A percentile compares a stretch with the other conserved stretches of the same genome.
phyloP scores from a whole-genome alignment of 73 alveolate genomes.

The Durusdinium trenchii region DNA sequence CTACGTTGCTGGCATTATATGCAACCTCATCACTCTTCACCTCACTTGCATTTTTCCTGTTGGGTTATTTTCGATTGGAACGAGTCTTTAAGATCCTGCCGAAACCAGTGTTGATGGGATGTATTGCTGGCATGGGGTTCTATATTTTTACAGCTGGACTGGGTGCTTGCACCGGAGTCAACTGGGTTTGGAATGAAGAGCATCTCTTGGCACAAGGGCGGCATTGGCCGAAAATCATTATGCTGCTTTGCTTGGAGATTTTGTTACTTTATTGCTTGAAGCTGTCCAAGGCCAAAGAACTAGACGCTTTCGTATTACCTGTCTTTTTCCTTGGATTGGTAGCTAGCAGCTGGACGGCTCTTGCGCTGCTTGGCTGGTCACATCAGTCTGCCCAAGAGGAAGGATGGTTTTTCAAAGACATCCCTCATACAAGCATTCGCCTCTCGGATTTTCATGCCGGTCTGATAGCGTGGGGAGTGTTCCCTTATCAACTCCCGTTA shows the following conservation, averaged over 20 bases:
- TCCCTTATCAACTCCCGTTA: conserved; percentile 56
- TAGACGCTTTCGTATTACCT: conserved; percentile 50
- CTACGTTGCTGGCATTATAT: conserved; percentile 44
- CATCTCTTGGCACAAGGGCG: conserved; percentile 17
- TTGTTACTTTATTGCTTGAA: background rate
- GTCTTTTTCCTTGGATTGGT: conserved; percentile 53
- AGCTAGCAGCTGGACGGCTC: conserved; percentile 32
- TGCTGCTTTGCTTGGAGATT: conserved; percentile 48
- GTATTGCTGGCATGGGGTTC: conserved; percentile 77
- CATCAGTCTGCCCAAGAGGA: conserved; percentile 45
- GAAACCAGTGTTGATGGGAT: conserved; percentile 78
- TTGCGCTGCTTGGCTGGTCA: background rate
- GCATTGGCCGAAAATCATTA: conserved; percentile 63
- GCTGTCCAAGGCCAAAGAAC: conserved; percentile 6
- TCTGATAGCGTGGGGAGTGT: conserved; percentile 72
- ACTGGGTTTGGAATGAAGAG: conserved; percentile 61
- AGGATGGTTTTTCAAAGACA: conserved; percentile 55
- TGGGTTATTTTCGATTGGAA: conserved; percentile 53
- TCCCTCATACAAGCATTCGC: background rate
- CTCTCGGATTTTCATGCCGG: background rate
- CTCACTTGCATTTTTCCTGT: conserved; percentile 34
- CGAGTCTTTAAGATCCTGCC: conserved; percentile 60
- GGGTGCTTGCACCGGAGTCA: conserved; percentile 61
- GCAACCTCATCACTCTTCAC: conserved; percentile 34
- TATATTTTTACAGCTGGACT: conserved; percentile 67